Evolutionary conservation across 169 alveolate species (phyloP).

Genomic region (Plasmodium vivax): DNA sequence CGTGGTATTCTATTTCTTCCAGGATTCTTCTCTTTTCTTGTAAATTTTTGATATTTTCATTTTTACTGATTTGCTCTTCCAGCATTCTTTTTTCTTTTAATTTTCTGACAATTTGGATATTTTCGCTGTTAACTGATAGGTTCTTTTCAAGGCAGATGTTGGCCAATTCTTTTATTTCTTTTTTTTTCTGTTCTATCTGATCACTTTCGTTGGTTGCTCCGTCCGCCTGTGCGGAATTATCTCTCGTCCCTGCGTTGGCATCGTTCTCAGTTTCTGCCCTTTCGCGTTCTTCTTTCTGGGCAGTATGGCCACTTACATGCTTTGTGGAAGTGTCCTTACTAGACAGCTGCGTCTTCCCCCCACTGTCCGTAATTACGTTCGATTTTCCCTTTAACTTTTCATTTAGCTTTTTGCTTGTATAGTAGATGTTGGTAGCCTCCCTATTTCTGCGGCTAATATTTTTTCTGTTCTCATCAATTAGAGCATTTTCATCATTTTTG

Average conservation of each 20-base stretch:
- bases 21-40: constrained; percentile 66
- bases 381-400: constrained; percentile 17
- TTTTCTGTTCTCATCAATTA: constrained; percentile 34
- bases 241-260: neutral
- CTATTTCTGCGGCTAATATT: constrained; percentile 41
- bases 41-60: constrained; percentile 68
- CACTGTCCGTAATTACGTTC: neutral
- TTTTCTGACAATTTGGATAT: constrained; percentile 67
- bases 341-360: neutral
- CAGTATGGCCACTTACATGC: neutral
- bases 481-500: constrained; percentile 47
- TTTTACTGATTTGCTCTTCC: constrained; percentile 62
- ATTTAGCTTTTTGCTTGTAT: constrained; percentile 16
- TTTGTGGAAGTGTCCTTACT: neutral
- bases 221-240: neutral
- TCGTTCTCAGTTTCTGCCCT: neutral
- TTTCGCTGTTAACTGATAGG: constrained; percentile 50
- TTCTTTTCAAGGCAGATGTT: constrained; percentile 64
- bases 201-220: constrained; percentile 13
- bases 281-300: neutral
- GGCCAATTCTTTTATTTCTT: constrained; percentile 71
- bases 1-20: constrained; percentile 70
- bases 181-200: constrained; percentile 12
- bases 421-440: neutral
- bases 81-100: constrained; percentile 68